Evolutionary conservation across 805 yeast species (phyloP).

Genomic region (Candida broadrunensis): DNA sequence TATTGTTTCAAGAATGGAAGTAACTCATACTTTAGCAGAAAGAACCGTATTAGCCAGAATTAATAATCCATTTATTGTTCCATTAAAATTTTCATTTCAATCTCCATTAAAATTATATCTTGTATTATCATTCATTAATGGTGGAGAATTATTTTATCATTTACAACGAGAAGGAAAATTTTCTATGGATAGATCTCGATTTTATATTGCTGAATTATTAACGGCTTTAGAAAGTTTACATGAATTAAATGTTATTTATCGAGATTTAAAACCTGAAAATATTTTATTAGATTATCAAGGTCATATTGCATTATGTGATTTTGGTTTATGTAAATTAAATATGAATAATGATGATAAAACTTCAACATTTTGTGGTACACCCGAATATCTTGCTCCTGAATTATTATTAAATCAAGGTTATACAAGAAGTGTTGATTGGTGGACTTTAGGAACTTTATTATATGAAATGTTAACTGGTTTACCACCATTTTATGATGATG

Average conservation of each 20-base stretch:
- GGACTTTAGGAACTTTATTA: slow-evolving; percentile 93
- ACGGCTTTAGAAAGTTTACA: slow-evolving; percentile 93
- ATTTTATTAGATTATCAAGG: slow-evolving; percentile 94
- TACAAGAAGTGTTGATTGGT: slow-evolving; percentile 95
- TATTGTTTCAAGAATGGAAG: slow-evolving; percentile 91
- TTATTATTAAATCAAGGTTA: slow-evolving; percentile 88
- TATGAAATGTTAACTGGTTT: slow-evolving; percentile 96
- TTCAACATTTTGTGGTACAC: slow-evolving; percentile 96
- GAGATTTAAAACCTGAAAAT: slow-evolving; percentile 96
- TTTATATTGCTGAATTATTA: slow-evolving; percentile 90
- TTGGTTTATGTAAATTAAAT: slow-evolving; percentile 92
- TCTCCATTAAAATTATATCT: slow-evolving; percentile 92
- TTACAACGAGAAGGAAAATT: slow-evolving; percentile 88
- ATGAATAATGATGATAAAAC: slow-evolving; percentile 88
- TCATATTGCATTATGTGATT: slow-evolving; percentile 96
- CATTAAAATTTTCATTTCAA: slow-evolving; percentile 93
- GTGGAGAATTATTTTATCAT: slow-evolving; percentile 95
- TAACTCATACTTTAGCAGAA: slow-evolving; percentile 94
- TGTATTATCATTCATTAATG: slow-evolving; percentile 90
- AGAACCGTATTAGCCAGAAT: slow-evolving; percentile 92
- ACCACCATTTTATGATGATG: slow-evolving; percentile 97
- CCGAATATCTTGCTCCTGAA: slow-evolving; percentile 96
- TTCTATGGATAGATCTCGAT: slow-evolving; percentile 82
- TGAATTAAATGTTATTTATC: slow-evolving; percentile 85
- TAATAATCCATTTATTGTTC: slow-evolving; percentile 93